phyloP scores from a whole-genome alignment of 352 stramenopile genomes.

The Phytophthora aleatoria region DNA sequence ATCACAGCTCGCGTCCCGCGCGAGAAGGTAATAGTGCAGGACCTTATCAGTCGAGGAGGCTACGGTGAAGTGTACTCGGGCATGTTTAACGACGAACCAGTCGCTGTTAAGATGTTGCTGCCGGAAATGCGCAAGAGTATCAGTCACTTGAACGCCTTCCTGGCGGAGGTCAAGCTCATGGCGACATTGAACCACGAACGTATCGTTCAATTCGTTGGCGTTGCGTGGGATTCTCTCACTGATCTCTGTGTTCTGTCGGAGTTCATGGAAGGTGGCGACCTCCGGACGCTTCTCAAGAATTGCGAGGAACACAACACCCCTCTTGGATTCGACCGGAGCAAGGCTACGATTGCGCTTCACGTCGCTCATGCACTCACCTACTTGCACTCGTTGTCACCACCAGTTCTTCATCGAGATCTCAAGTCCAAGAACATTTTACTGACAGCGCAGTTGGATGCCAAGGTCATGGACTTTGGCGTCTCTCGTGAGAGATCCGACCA shows the following conservation, averaged over 20 bases:
- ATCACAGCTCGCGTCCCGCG: constrained; percentile 34
- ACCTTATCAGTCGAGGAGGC: constrained; percentile 39
- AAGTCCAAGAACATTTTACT: constrained; percentile 49
- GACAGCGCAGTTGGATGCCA: constrained; percentile 28
- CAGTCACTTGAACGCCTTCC: constrained; percentile 38
- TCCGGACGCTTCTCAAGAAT: constrained; percentile 37
- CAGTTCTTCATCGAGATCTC: constrained; percentile 38
- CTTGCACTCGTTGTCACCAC: constrained; percentile 42
- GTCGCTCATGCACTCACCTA: constrained; percentile 45
- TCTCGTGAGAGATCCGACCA: constrained; percentile 39
- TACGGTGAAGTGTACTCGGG: constrained; percentile 41
- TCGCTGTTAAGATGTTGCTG: constrained; percentile 42
- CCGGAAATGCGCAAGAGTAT: constrained; percentile 44
- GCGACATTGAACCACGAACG: constrained; percentile 42
- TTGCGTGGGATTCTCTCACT: constrained; percentile 54
- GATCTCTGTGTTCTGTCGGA: constrained; percentile 51
- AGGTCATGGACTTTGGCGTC: constrained; percentile 44
- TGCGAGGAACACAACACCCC: constrained; percentile 36
- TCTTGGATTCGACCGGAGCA: constrained; percentile 33
- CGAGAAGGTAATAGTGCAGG: constrained; percentile 37
- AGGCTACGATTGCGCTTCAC: constrained; percentile 36
- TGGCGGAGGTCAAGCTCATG: constrained; percentile 43
- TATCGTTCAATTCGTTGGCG: constrained; percentile 51
- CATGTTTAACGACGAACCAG: constrained; percentile 29
- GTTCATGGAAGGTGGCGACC: constrained; percentile 53